These are phyloP conservation scores for Conringia planisiliqua DNA, from an alignment of 345 rosid genomes.

Conservation along the genomic window DNA sequence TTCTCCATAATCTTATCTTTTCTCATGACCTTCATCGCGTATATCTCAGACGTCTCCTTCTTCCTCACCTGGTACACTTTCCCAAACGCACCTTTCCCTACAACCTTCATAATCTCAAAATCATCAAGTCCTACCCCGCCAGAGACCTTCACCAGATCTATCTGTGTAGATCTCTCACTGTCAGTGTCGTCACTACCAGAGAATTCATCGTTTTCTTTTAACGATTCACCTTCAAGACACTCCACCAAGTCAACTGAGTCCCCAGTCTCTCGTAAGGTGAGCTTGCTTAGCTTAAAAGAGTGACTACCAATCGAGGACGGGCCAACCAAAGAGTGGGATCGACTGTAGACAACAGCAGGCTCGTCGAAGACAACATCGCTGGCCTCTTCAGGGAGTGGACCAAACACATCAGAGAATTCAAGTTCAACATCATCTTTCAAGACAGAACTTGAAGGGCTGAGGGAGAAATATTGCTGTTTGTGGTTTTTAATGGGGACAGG, in stretches of 20 bases:
- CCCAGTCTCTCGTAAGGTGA: slow-evolving; percentile 46
- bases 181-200: slow-evolving; percentile 34
- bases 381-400: slow-evolving; percentile 32
- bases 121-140: slow-evolving; percentile 63
- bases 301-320: slow-evolving; percentile 65
- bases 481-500: slow-evolving; percentile 19
- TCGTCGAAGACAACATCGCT: slow-evolving; percentile 42
- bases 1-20: slow-evolving; percentile 93
- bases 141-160: slow-evolving; percentile 18
- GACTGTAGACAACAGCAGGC: slow-evolving; percentile 65
- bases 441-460: slow-evolving; percentile 19
- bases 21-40: slow-evolving; percentile 98
- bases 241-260: slow-evolving; percentile 51
- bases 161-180: slow-evolving; percentile 24
- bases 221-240: slow-evolving; percentile 29
- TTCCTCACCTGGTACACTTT: slow-evolving; percentile 91
- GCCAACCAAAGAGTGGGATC: slow-evolving; percentile 90
- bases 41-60: slow-evolving; percentile 76
- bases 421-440: slow-evolving; percentile 29
- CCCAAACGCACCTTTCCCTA: slow-evolving; percentile 97
- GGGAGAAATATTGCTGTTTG: slow-evolving; percentile 23
- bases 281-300: slow-evolving; percentile 63
- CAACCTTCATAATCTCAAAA: slow-evolving; percentile 87
- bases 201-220: slow-evolving; percentile 40
- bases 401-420: slow-evolving; percentile 39